Conservation (phyloP, 2,329 filamentous ascomycete species). For the Fusarium haematococcum region DNA sequence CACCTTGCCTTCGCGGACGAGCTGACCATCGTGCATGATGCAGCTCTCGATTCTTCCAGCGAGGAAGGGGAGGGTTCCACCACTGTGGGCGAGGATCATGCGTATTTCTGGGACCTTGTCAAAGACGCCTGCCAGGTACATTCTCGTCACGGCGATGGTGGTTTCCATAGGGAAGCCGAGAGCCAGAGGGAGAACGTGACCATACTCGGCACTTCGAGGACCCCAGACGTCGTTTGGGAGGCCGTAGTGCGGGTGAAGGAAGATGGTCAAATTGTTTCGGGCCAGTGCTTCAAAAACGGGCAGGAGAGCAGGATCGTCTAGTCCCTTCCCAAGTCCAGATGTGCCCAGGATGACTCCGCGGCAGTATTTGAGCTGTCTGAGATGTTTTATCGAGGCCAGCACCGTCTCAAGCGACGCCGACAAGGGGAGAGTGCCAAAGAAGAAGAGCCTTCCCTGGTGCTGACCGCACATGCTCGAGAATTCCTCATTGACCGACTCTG, state of each 20-base stretch:
- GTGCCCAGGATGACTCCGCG: conserved; percentile 92
- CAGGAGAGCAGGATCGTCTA: conserved; percentile 81
- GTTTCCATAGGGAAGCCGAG: conserved; percentile 93
- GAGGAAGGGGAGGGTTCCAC: conserved; percentile 88
- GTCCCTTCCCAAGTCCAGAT: conserved; percentile 79
- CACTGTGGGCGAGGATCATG: conserved; percentile 87
- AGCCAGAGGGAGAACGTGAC: conserved; percentile 87
- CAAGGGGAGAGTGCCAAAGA: conserved; percentile 85
- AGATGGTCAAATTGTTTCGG: conserved; percentile 73
- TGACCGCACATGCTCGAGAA: conserved; percentile 77
- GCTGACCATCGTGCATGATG: conserved; percentile 82
- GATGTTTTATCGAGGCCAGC: conserved; percentile 72
- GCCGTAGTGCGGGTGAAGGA: conserved; percentile 93
- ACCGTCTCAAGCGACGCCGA: conserved; percentile 74
- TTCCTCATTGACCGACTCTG: conserved; percentile 79
- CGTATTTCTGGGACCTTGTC: conserved; percentile 77
- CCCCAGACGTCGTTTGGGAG: conserved; percentile 85
- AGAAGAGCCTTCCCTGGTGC: conserved; percentile 78
- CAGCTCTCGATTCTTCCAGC: conserved; percentile 91
- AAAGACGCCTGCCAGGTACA: conserved; percentile 89
- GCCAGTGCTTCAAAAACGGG: conserved; percentile 79
- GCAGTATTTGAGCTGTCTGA: conserved; percentile 73
- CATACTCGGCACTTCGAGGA: conserved; percentile 76
- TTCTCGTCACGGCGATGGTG: conserved; percentile 87
- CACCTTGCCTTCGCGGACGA: conserved; percentile 72